Conservation (phyloP, 2,329 filamentous ascomycete genomes). For the Akanthomyces uredinophilus region DNA sequence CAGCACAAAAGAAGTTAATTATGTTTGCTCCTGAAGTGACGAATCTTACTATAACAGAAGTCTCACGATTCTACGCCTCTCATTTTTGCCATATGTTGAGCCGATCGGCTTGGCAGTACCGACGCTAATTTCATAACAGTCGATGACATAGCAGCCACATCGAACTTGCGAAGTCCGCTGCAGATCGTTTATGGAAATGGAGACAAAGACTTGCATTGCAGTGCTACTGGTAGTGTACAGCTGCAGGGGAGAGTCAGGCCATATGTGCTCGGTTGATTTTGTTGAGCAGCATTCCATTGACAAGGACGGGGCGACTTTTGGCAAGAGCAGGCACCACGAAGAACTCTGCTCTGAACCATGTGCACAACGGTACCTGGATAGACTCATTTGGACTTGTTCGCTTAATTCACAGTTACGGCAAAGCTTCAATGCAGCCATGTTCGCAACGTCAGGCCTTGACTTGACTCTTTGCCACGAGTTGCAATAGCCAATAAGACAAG, state of each 20-base stretch:
- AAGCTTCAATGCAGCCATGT: background rate
- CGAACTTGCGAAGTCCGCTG: conserved; percentile 10
- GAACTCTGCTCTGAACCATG: background rate
- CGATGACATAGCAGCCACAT: conserved; percentile 7
- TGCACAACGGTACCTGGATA: background rate
- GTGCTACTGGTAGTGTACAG: background rate
- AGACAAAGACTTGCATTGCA: background rate
- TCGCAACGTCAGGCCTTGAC: background rate
- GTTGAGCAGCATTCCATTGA: background rate
- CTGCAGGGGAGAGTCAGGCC: background rate
- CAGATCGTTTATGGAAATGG: background rate
- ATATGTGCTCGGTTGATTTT: background rate
- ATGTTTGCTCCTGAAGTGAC: too few relatives aligned
- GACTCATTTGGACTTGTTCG: background rate
- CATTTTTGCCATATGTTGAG: background rate
- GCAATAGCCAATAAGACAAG: background rate
- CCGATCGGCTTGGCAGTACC: background rate
- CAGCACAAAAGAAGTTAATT: too few relatives aligned
- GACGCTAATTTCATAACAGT: background rate
- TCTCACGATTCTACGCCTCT: background rate
- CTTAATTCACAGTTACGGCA: background rate
- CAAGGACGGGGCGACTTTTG: background rate
- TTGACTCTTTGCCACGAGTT: background rate
- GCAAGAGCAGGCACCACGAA: background rate
- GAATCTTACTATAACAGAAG: background rate